Evolutionary conservation across 202 grass and related monocot species (phyloP), one percentile per base, ranked within the genome.

Genomic region (Elaeis oleifera): DNA sequence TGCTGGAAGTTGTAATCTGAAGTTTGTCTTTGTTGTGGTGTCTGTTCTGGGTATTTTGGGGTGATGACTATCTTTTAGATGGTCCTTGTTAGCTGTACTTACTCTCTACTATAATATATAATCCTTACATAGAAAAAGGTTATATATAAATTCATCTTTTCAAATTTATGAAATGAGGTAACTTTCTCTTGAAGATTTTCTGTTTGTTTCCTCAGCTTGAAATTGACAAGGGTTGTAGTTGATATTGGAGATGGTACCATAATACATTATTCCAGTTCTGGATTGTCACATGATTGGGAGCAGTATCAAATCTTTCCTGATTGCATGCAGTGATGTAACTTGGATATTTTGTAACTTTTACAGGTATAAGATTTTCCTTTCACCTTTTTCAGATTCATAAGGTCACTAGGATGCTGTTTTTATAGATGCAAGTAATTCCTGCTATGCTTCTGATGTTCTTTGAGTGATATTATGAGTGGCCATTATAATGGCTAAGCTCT

Each of bases 261-360:
- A n/a, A 23, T 84, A 97, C 49, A 62, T 97, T 4, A 88, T 97
- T 54, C 92, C 88, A 13, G 88, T 97, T 70, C 84, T 92, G 16
- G 88, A 97, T 67, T 88, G 92, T 63, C 92, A 92, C 81, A 82
- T 97, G 31, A 91, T 97, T 68, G 92, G 92, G 39, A 97, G 92
- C 66, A 97, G 88, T 82, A 97, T 97, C 75, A 97, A 97, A 69
- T 83, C 87, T 76, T 97, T 92, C 78, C 82, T 84, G 50, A 60
- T 79, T 48, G 81, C 88, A 13, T 82, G 92, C 73, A 83, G 84
- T 79, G 84, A 89, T 2, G 72, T 89, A 63, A 92, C 88, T 59
- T 71, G 74, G 31, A 89, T 76, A 59, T 97, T 81, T 79, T 73
- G 16, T 84, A 92, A 68, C 82, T 97, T 78, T 75, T 92, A 70